These are phyloP conservation scores for Lachancea quebecensis DNA, from an alignment of 805 yeast species.

Conservation along the genomic window DNA sequence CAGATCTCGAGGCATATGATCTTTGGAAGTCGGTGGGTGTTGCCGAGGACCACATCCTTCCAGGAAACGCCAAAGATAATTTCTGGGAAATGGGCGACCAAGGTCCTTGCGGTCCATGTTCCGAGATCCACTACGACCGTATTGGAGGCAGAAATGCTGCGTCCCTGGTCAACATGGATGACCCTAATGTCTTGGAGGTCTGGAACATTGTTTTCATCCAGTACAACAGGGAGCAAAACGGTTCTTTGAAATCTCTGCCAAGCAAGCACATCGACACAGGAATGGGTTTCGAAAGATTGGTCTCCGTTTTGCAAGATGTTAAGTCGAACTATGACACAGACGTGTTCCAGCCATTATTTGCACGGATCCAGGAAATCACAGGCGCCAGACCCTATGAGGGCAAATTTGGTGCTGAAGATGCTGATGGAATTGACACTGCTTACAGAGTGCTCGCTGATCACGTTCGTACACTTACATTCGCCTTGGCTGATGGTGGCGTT, in stretches of 20 bases:
- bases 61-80: constrained; percentile 86
- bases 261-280: constrained; percentile 97
- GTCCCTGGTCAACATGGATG: constrained; percentile 85
- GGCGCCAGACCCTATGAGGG: constrained; percentile 91
- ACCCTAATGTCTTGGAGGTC: constrained; percentile 94
- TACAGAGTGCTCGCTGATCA: constrained; percentile 98
- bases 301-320: constrained; percentile 86
- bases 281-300: constrained; percentile 97
- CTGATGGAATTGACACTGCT: constrained; percentile 94
- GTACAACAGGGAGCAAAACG: constrained; percentile 88
- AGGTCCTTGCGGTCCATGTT: constrained; percentile 99
- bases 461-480: constrained; percentile 93
- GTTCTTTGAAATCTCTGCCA: constrained; percentile 74
- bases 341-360: constrained; percentile 85
- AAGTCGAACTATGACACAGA: constrained; percentile 95
- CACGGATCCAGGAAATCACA: constrained; percentile 82
- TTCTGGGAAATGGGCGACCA: constrained; percentile 99
- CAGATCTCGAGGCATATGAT: constrained; percentile 89
- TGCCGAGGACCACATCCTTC: constrained; percentile 83
- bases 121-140: constrained; percentile 95
- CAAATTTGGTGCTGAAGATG: constrained; percentile 86
- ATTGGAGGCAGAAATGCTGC: constrained; percentile 98
- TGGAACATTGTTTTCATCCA: constrained; percentile 98
- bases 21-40: constrained; percentile 86
- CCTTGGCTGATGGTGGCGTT: constrained; percentile 97